Percentiles rank a stretch among this genome's conserved stretches.
These are phyloP conservation scores for Gaeumannomyces tritici DNA, from an alignment of 2,329 filamentous ascomycete genomes.

Conservation along the genomic window DNA sequence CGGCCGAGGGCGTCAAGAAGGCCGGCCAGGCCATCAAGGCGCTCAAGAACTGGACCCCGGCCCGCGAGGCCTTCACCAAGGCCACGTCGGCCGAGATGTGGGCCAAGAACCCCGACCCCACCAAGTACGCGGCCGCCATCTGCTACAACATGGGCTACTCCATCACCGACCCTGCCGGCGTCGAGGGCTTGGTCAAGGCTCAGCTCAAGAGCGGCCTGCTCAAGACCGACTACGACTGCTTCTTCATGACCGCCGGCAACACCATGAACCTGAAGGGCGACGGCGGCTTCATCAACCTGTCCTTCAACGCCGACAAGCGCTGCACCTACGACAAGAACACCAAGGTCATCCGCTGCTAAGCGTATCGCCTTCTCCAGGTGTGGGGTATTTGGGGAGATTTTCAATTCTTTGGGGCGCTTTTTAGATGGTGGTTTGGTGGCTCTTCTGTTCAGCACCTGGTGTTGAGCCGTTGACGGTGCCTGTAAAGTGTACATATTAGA, in stretches of 20 bases:
- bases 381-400: neutral
- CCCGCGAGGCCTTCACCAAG: constrained; percentile 1
- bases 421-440: neutral
- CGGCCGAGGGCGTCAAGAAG: neutral
- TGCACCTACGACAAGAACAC: constrained; percentile 1
- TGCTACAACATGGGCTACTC: constrained; percentile 3
- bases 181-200: neutral
- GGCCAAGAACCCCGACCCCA: neutral
- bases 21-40: neutral
- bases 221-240: constrained; percentile 1
- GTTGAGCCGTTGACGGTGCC: too few relatives aligned
- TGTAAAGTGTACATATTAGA: neutral
- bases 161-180: neutral
- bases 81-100: neutral
- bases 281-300: constrained; percentile 1
- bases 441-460: neutral
- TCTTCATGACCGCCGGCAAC: neutral
- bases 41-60: neutral
- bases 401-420: neutral
- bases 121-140: neutral
- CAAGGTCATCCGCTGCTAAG: neutral
- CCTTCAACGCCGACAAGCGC: neutral
- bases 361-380: too few relatives aligned
- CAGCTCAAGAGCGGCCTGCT: neutral
- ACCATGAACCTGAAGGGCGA: neutral